Evolutionary conservation across 345 rosid genomes (phyloP).

Genomic region (Cardamine resedifolia): DNA sequence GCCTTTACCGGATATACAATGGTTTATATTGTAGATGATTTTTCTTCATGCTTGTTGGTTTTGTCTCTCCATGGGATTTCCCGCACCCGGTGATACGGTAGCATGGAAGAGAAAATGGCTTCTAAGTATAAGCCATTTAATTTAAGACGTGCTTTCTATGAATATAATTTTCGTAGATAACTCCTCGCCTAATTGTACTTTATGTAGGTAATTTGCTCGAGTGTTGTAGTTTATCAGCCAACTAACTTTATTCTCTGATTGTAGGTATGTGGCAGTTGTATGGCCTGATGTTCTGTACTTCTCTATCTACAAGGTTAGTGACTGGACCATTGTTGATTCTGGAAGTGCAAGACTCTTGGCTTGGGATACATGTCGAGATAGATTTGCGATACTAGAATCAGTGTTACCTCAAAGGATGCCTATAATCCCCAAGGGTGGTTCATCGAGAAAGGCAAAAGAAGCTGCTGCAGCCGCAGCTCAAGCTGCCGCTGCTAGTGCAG

Average conservation of each 20-base stretch:
- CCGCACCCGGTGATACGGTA: background rate
- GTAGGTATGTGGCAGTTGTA: slow-evolving; percentile 92
- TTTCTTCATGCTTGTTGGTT: background rate
- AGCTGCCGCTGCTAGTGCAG: slow-evolving; percentile 96
- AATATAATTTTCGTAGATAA: background rate
- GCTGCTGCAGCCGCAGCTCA: slow-evolving; percentile 98
- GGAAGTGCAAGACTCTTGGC: slow-evolving; percentile 97
- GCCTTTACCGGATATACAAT: background rate
- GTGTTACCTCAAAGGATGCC: slow-evolving; percentile 82
- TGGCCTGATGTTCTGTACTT: slow-evolving; percentile 99
- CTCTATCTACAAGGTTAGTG: slow-evolving; percentile 90
- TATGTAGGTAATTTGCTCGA: background rate
- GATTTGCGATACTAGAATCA: slow-evolving; percentile 92
- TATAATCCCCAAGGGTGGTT: slow-evolving; percentile 77
- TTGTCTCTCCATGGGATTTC: background rate
- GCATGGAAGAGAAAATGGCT: background rate
- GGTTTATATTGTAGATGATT: background rate
- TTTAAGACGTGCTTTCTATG: background rate
- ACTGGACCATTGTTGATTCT: slow-evolving; percentile 96
- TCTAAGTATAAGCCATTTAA: background rate
- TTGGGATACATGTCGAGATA: slow-evolving; percentile 95
- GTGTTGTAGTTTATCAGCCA: slow-evolving; percentile 13
- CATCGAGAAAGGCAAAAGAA: slow-evolving; percentile 91
- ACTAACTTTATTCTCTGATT: slow-evolving; percentile 34
- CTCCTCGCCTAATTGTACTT: background rate